phyloP scores from a whole-genome alignment of 2,329 filamentous ascomycete species.

The Xylaria polymorpha region DNA sequence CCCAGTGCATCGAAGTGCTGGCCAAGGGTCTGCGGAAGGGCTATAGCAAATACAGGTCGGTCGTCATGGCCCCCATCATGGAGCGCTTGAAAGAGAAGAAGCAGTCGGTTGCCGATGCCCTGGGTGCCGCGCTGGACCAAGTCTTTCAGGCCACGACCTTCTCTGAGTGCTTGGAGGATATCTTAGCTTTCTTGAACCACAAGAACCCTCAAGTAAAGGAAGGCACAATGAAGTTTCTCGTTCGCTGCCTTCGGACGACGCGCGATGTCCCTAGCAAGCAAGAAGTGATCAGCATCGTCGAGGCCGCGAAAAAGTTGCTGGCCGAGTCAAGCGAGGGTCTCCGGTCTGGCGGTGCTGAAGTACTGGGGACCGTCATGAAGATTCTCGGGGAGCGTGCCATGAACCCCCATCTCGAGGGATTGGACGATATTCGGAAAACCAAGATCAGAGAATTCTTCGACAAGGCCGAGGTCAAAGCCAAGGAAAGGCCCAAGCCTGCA shows the following conservation, averaged over 20 bases:
- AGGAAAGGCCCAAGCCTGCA: constrained; percentile 87
- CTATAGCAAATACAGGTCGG: constrained; percentile 83
- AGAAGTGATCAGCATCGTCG: constrained; percentile 87
- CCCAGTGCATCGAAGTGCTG: constrained; percentile 89
- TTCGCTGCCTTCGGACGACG: constrained; percentile 85
- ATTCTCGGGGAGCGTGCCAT: constrained; percentile 97
- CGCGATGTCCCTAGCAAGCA: constrained; percentile 84
- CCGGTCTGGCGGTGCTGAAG: constrained; percentile 89
- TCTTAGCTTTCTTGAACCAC: constrained; percentile 83
- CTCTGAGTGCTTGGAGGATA: constrained; percentile 91
- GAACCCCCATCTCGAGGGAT: constrained; percentile 88
- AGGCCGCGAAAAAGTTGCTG: constrained; percentile 87
- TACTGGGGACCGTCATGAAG: constrained; percentile 96
- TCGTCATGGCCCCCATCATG: constrained; percentile 88
- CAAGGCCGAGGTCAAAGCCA: constrained; percentile 84
- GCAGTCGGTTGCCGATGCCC: constrained; percentile 84
- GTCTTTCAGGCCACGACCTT: constrained; percentile 75
- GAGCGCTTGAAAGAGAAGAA: constrained; percentile 99
- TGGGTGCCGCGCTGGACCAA: constrained; percentile 84
- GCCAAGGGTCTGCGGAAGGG: constrained; percentile 84
- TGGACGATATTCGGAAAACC: constrained; percentile 94
- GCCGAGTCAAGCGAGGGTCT: constrained; percentile 88
- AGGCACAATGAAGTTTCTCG: constrained; percentile 92
- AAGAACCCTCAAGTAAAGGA: constrained; percentile 99
- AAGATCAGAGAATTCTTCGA: constrained; percentile 95